Evolutionary conservation across 1,284 basidiomycete genomes (phyloP).

Genomic region (Neolentinus lepideus): DNA sequence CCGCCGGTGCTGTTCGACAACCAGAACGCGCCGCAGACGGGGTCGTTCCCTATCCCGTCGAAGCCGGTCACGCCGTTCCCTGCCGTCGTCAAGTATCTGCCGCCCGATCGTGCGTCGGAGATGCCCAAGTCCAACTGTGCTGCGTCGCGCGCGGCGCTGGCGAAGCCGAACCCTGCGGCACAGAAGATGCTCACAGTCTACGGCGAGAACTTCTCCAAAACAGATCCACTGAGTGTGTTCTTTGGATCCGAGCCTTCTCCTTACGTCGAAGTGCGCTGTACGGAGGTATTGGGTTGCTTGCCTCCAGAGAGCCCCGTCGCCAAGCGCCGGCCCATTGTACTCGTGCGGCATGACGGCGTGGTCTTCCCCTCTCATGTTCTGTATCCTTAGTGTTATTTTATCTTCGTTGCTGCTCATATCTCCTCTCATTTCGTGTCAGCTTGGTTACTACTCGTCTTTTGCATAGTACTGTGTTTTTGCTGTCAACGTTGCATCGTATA

Average conservation of each 20-base stretch:
- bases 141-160: slow-evolving; percentile 54
- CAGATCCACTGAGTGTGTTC: slow-evolving; percentile 74
- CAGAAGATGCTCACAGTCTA: slow-evolving; percentile 80
- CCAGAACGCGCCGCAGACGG: slow-evolving; percentile 55
- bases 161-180: slow-evolving; percentile 66
- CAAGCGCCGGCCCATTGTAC: slow-evolving; percentile 74
- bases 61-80: slow-evolving; percentile 88
- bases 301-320: slow-evolving; percentile 58
- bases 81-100: slow-evolving; percentile 76
- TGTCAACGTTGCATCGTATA: neutral
- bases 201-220: slow-evolving; percentile 85
- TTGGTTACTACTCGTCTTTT: slow-evolving; percentile 3
- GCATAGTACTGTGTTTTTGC: slow-evolving; percentile 2
- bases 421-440: slow-evolving; percentile 3
- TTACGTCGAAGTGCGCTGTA: slow-evolving; percentile 84
- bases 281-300: slow-evolving; percentile 77
- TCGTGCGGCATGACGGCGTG: slow-evolving; percentile 85
- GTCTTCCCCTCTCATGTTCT: slow-evolving; percentile 85
- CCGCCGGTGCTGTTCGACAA: slow-evolving; percentile 79
- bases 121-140: slow-evolving; percentile 61
- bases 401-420: neutral
- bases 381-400: slow-evolving; percentile 54
- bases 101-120: slow-evolving; percentile 75
- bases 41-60: slow-evolving; percentile 67
- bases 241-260: slow-evolving; percentile 85